These are phyloP conservation scores for Aspergillus sclerotiicarbonarius DNA, from an alignment of 495 filamentous ascomycete genomes.

Conservation along the genomic window DNA sequence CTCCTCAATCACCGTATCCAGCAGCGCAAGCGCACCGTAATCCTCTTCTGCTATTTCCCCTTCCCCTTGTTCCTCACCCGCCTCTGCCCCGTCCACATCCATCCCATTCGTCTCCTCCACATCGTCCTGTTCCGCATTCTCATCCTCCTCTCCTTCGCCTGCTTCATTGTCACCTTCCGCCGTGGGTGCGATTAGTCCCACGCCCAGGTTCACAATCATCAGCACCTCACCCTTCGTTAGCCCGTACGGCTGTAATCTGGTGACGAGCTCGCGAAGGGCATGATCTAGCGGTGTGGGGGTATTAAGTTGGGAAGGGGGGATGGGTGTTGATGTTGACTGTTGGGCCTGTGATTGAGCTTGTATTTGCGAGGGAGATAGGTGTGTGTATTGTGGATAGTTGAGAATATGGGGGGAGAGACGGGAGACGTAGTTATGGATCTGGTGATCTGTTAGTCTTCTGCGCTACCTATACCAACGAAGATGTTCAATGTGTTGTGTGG, in stretches of 20 bases:
- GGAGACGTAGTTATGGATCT: slow-evolving; percentile 47
- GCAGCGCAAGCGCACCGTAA: slow-evolving; percentile 38
- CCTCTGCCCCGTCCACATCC: slow-evolving; percentile 8
- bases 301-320: slow-evolving; percentile 13
- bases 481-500: background rate
- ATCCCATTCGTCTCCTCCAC: slow-evolving; percentile 17
- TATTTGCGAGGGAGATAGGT: slow-evolving; percentile 25
- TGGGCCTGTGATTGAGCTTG: slow-evolving; percentile 29
- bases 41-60: slow-evolving; percentile 30
- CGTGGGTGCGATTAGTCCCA: slow-evolving; percentile 26
- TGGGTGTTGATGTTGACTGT: slow-evolving; percentile 21
- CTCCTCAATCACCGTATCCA: slow-evolving; percentile 47
- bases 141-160: slow-evolving; percentile 12
- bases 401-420: slow-evolving; percentile 41
- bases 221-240: slow-evolving; percentile 62
- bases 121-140: slow-evolving; percentile 19
- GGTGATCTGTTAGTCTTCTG: background rate
- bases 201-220: slow-evolving; percentile 60
- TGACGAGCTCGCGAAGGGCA: slow-evolving; percentile 41
- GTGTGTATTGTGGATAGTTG: slow-evolving; percentile 32
- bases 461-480: background rate
- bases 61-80: slow-evolving; percentile 21
- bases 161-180: slow-evolving; percentile 11
- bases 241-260: slow-evolving; percentile 42
- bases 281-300: slow-evolving; percentile 34